These are phyloP conservation scores for Ilex aquifolium DNA, from an alignment of 257 asterid species.

Conservation along the genomic window DNA sequence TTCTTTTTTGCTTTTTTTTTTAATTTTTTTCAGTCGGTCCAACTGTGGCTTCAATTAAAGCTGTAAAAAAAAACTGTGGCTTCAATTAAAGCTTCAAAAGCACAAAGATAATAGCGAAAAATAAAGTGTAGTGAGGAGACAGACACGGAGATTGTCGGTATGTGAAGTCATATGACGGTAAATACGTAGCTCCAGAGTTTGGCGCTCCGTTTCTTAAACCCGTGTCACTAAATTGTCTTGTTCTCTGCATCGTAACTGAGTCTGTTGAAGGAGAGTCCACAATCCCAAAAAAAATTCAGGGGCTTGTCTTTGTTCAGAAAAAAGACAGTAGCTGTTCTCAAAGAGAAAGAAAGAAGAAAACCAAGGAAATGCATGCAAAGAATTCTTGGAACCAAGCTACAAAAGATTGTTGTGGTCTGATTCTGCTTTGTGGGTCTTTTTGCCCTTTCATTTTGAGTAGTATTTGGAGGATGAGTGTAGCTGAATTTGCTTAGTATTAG, in stretches of 20 bases:
- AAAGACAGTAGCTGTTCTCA: background rate
- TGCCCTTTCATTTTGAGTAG: background rate
- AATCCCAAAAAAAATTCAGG: background rate
- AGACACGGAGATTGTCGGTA: conserved; percentile 8
- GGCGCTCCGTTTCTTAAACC: background rate
- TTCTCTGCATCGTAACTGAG: no score
- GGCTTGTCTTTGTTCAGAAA: background rate
- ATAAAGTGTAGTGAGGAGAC: no score
- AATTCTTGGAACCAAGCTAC: no score
- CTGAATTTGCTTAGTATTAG: background rate
- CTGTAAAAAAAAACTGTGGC: conserved; percentile 10
- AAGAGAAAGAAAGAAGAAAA: conserved; percentile 2
- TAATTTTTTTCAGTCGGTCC: conserved; percentile 15
- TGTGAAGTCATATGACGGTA: conserved; percentile 6
- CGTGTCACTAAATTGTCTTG: background rate
- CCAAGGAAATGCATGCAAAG: conserved; percentile 9
- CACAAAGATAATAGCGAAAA: conserved; percentile 7
- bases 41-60: conserved; percentile 1
- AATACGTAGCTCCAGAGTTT: background rate
- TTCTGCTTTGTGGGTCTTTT: background rate
- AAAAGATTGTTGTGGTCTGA: no score
- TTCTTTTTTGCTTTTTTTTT: conserved; percentile 24
- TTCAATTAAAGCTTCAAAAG: conserved; percentile 28
- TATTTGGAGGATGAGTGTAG: background rate
- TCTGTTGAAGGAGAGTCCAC: background rate